Conservation (phyloP, 257 asterid genomes). For the Avicennia marina region DNA sequence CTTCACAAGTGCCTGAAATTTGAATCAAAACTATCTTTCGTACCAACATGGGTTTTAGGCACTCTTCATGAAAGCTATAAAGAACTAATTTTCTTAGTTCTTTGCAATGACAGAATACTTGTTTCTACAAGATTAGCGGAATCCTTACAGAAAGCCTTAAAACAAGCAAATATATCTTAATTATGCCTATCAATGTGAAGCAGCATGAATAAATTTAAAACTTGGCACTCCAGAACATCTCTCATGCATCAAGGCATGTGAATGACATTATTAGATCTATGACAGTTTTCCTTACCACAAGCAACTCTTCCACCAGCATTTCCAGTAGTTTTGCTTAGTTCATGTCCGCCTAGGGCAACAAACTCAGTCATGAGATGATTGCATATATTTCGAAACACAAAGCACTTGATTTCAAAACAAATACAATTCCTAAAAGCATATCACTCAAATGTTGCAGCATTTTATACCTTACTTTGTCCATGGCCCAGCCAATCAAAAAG, state of each 20-base stretch:
- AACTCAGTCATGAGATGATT: neutral
- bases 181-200: neutral
- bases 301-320: conserved; percentile 73
- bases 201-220: neutral
- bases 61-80: neutral
- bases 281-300: conserved; percentile 33
- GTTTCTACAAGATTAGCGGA: neutral
- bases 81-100: neutral
- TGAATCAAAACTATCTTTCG: too few species aligned
- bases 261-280: neutral
- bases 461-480: neutral
- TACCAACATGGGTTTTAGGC: too few species aligned
- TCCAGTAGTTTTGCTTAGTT: conserved; percentile 61
- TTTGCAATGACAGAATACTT: neutral
- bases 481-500: neutral
- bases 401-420: neutral
- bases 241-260: neutral
- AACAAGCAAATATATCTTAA: neutral
- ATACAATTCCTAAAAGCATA: neutral
- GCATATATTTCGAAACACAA: too few species aligned
- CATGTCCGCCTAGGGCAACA: conserved; percentile 49
- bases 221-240: neutral
- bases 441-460: neutral
- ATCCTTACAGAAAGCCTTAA: neutral
- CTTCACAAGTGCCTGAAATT: too few species aligned